Percentiles rank a stretch among this genome's conserved stretches.
Conservation (phyloP, 2,329 filamentous ascomycete species). For the Cladophialophora immunda region DNA sequence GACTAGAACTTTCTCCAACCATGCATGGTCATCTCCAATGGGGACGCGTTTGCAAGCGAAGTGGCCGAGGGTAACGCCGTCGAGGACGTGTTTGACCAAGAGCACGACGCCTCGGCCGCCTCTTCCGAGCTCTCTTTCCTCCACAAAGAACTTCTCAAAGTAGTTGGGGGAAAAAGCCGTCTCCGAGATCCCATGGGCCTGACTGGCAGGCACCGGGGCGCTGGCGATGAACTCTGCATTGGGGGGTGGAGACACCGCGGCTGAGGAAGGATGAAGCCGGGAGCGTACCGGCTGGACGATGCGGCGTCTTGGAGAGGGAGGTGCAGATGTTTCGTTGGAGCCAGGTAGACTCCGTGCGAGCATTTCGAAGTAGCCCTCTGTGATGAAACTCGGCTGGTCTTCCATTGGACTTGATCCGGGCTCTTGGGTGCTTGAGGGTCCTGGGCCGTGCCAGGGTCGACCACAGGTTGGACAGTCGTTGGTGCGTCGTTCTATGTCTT, state of each 20-base stretch:
- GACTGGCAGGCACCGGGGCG: conserved; percentile 49
- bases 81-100: conserved; percentile 90
- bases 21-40: conserved; percentile 91
- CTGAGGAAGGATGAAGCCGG: conserved; percentile 32
- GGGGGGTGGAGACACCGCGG: conserved; percentile 53
- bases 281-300: conserved; percentile 57
- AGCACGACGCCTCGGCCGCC: conserved; percentile 95
- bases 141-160: conserved; percentile 91
- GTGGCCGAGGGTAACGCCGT: conserved; percentile 84
- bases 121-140: conserved; percentile 83
- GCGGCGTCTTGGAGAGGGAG: conserved; percentile 61
- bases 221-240: conserved; percentile 60
- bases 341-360: conserved; percentile 69
- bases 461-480: conserved; percentile 91
- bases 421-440: conserved; percentile 46
- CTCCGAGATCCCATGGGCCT: conserved; percentile 76
- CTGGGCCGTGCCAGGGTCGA: conserved; percentile 66
- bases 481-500: conserved; percentile 58
- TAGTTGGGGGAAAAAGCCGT: conserved; percentile 92
- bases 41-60: conserved; percentile 98
- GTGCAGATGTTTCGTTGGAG: conserved; percentile 57
- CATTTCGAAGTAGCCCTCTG: conserved; percentile 95
- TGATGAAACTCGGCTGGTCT: conserved; percentile 74
- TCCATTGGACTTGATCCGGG: conserved; percentile 44
- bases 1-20: conserved; percentile 92